A percentile compares a stretch with the other conserved stretches of the same genome.
phyloP scores from a whole-genome alignment of 2,329 filamentous ascomycete species.

The Aspergillus sp. region DNA sequence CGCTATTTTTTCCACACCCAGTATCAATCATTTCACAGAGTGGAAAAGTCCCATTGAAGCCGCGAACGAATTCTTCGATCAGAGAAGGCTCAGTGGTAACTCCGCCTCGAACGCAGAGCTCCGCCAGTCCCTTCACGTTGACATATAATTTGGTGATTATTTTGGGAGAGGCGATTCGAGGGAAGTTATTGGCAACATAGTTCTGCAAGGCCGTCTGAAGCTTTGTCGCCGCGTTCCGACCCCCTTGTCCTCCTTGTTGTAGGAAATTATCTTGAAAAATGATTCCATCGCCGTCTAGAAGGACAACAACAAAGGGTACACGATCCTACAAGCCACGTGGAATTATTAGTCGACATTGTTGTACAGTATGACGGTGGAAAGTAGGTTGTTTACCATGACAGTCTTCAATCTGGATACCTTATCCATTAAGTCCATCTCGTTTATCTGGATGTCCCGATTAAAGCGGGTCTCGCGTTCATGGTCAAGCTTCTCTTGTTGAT shows the following conservation, averaged over 20 bases:
- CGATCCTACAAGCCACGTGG: background rate
- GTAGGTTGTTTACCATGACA: slow-evolving; percentile 41
- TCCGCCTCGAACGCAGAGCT: slow-evolving; percentile 48
- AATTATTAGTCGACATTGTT: slow-evolving; percentile 5
- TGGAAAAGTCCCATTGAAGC: slow-evolving; percentile 54
- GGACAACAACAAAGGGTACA: background rate
- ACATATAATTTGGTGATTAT: slow-evolving; percentile 55
- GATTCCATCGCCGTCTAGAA: background rate
- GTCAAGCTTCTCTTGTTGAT: slow-evolving; percentile 45
- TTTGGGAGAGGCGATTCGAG: slow-evolving; percentile 46
- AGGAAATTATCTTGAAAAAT: background rate
- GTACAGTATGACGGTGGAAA: background rate
- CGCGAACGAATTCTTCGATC: slow-evolving; percentile 54
- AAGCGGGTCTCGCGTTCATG: slow-evolving; percentile 49
- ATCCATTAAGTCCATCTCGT: slow-evolving; percentile 49
- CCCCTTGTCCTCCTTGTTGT: background rate
- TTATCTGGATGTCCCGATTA: slow-evolving; percentile 49
- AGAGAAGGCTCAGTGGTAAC: slow-evolving; percentile 42
- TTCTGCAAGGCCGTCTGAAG: slow-evolving; percentile 32
- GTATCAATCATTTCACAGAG: slow-evolving; percentile 54
- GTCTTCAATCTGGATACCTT: slow-evolving; percentile 45
- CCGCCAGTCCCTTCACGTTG: slow-evolving; percentile 52
- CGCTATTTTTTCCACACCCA: slow-evolving; percentile 44
- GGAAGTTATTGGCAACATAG: slow-evolving; percentile 44
- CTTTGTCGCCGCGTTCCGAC: slow-evolving; percentile 8